phyloP scores from a whole-genome alignment of 1,284 basidiomycete species.

The Heimioporus punctisporus region DNA sequence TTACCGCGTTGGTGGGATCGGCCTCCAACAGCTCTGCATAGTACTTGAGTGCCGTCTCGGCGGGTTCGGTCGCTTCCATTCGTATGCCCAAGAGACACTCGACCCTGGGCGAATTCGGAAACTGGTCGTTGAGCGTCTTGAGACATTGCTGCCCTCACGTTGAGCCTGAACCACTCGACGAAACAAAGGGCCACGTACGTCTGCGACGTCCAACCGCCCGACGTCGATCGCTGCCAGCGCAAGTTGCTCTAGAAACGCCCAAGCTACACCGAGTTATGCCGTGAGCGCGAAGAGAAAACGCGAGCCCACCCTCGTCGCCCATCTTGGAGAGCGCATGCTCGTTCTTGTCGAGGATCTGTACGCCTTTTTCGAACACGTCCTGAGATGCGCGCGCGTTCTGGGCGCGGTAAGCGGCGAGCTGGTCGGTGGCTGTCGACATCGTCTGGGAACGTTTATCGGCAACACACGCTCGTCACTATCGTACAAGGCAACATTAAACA shows the following conservation, averaged over 20 bases:
- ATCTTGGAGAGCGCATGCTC: constrained; percentile 46
- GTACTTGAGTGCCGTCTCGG: constrained; percentile 65
- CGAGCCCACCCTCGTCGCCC: constrained; percentile 59
- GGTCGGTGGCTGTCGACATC: constrained; percentile 40
- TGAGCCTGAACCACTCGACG: constrained; percentile 3
- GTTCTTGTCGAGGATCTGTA: constrained; percentile 55
- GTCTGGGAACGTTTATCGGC: too few species aligned
- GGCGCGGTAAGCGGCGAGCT: constrained; percentile 70
- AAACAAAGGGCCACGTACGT: constrained; percentile 53
- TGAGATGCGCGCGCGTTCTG: constrained; percentile 72
- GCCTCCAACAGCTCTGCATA: constrained; percentile 71
- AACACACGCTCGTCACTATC: too few species aligned
- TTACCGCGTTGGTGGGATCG: constrained; percentile 81
- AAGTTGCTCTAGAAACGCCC: constrained; percentile 90
- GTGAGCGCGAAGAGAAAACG: too few species aligned
- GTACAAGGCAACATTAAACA: too few species aligned
- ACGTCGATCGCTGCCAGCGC: constrained; percentile 87
- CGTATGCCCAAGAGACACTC: constrained; percentile 85
- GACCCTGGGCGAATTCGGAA: constrained; percentile 84
- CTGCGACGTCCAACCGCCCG: constrained; percentile 78
- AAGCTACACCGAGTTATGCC: constrained; percentile 48
- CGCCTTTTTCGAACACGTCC: constrained; percentile 68
- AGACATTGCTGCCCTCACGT: constrained; percentile 58
- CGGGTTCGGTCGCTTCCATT: constrained; percentile 74
- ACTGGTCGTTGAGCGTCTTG: constrained; percentile 65